These are phyloP conservation scores for Citropsis articulata DNA, from an alignment of 345 rosid genomes.

Conservation along the genomic window DNA sequence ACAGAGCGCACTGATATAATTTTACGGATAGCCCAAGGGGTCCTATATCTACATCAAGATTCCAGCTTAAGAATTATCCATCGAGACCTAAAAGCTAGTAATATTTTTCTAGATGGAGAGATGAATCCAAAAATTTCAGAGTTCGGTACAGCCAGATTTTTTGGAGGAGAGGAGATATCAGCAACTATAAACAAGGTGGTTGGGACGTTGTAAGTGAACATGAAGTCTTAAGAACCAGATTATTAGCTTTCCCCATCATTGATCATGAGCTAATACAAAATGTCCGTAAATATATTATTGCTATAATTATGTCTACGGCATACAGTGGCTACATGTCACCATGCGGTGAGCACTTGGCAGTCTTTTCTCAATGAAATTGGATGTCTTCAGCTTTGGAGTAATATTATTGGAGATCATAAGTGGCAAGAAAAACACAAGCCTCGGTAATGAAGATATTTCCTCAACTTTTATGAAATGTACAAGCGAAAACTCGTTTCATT, in stretches of 20 bases:
- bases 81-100: slow-evolving; percentile 20
- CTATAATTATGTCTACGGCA: neutral
- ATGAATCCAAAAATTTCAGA: slow-evolving; percentile 25
- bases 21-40: slow-evolving; percentile 16
- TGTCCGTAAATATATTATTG: too few species aligned
- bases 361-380: neutral
- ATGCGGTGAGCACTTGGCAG: neutral
- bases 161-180: slow-evolving; percentile 1
- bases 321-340: neutral
- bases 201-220: slow-evolving; percentile 19
- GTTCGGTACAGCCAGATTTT: slow-evolving; percentile 17
- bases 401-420: neutral
- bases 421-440: neutral
- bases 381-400: neutral
- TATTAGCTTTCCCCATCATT: neutral
- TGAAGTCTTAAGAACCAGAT: neutral
- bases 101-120: slow-evolving; percentile 13
- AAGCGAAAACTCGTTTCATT: too few species aligned
- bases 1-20: slow-evolving; percentile 10
- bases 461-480: neutral
- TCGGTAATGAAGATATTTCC: neutral
- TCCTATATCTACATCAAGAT: slow-evolving; percentile 25
- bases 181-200: slow-evolving; percentile 8
- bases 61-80: slow-evolving; percentile 17
- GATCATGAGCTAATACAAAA: neutral